A percentile compares a stretch with the other conserved stretches of the same genome.
Conservation (phyloP, 208 protist genomes). For the Tritrichomonas foetus region DNA sequence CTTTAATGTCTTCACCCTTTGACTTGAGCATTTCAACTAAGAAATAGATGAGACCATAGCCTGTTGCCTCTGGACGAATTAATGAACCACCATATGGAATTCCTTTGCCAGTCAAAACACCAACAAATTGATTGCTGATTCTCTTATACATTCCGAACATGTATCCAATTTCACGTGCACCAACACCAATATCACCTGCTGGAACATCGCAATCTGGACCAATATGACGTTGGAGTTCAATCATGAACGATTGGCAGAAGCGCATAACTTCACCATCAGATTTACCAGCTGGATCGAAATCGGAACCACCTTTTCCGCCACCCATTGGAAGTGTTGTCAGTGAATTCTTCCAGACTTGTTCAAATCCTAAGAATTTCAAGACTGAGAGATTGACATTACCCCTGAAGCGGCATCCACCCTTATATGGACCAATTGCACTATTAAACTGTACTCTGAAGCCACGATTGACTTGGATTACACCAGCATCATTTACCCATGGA, state of each 20-base stretch:
- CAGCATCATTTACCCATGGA: conserved; percentile 75
- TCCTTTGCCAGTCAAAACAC: not conserved
- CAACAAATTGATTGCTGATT: conserved; percentile 62
- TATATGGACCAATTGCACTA: conserved; percentile 79
- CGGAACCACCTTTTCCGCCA: conserved; percentile 78
- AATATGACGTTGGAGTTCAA: conserved; percentile 75
- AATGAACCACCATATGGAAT: not conserved
- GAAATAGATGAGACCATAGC: conserved; percentile 80
- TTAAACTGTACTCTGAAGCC: conserved; percentile 83
- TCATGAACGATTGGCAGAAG: conserved; percentile 80
- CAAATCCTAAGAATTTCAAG: conserved; percentile 77
- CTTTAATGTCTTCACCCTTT: conserved; percentile 56
- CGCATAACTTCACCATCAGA: conserved; percentile 77
- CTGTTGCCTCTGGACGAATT: conserved; percentile 44
- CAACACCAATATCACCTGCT: conserved; percentile 83
- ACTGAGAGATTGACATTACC: conserved; percentile 44
- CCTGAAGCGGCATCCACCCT: conserved; percentile 71
- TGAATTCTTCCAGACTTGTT: conserved; percentile 86
- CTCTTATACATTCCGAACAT: conserved; percentile 78
- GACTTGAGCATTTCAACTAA: conserved; percentile 66
- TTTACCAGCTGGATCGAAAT: conserved; percentile 83
- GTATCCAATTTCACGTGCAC: conserved; percentile 76
- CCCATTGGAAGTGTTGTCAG: conserved; percentile 79
- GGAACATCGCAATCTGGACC: conserved; percentile 76
- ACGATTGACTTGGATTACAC: conserved; percentile 71